Evolutionary conservation across 2,329 filamentous ascomycete genomes (phyloP), one percentile per base, ranked within the genome.

Genomic region (Stachybotrys chartarum): DNA sequence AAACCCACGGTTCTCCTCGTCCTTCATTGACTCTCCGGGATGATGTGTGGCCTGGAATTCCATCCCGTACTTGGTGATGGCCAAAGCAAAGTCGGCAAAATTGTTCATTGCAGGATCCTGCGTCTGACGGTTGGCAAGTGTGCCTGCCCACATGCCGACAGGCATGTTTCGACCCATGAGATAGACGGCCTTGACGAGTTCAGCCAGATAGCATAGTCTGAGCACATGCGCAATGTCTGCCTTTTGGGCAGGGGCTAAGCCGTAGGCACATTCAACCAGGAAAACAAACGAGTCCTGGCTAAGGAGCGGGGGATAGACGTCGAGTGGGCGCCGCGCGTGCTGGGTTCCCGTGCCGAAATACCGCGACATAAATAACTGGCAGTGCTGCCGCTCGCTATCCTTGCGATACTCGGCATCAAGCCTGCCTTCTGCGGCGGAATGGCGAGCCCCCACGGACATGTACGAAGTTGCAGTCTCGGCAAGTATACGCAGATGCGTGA

Each of bases 381-480:
- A 85, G 59, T 91, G 80, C 68, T 95, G 90, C 50, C 85, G 79
- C 59, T 87, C 82, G 63, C 87, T 86, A 57, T 88, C 84, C 50
- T 78, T 76, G 56, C 75, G 76, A 64, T 89, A 90, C 65, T 94
- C 90, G 50, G 73, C 74, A 51, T 83, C 80, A 12, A 89, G 83
- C 57, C 78, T 79, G 58, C 82, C 86, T 7, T 83, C 78, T 0
- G 81, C 79, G 3, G 75, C 77, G 18, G 80, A 77, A 52, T 84
- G 80, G 47, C 93, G 78, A 5, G 84, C 84, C 1, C 90, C 89
- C 56, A 96, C 78, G 1, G 90, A 83, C 54, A 92, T 81, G 69
- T 94, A 97, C 0, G 92, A 92, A 32, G 88, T 83, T 1, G 90
- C 88, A 1, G 92, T 97, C 73, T 97, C 94, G 1, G 90, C 86